Conservation (phyloP, 257 asterid species). For the Eustoma russellianum region DNA sequence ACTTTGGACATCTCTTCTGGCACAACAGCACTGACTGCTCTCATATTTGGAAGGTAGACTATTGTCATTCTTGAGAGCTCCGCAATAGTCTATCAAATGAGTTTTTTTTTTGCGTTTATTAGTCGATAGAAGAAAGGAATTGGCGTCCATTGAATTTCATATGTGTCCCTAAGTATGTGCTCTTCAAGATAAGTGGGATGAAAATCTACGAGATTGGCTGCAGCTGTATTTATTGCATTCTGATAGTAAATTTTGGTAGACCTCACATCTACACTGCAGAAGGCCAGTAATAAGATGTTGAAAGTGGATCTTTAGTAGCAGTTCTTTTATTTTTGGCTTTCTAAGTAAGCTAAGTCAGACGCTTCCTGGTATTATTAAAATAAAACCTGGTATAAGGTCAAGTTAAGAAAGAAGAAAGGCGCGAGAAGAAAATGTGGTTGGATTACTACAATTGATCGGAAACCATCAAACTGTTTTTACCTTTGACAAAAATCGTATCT, state of each 20-base stretch:
- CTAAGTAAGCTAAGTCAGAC: not conserved
- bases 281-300: not conserved
- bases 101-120: not conserved
- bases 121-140: too few species aligned
- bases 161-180: not conserved
- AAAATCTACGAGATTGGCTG: not conserved
- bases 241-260: not conserved
- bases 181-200: not conserved
- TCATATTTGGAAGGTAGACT: conserved; percentile 61
- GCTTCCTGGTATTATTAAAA: too few species aligned
- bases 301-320: too few species aligned
- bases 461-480: too few species aligned
- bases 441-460: too few species aligned
- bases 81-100: not conserved
- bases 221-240: not conserved
- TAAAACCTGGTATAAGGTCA: too few species aligned
- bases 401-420: too few species aligned
- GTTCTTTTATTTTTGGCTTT: not conserved
- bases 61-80: conserved; percentile 1
- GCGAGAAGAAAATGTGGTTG: too few species aligned
- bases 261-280: not conserved
- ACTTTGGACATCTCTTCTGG: conserved; percentile 86
- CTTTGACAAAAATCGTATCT: too few species aligned
- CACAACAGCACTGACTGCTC: conserved; percentile 81
- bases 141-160: too few species aligned